Evolutionary conservation across 495 filamentous ascomycete genomes (phyloP), one percentile per base, ranked within the genome.

Genomic region (Barbatosphaeria neglecta): DNA sequence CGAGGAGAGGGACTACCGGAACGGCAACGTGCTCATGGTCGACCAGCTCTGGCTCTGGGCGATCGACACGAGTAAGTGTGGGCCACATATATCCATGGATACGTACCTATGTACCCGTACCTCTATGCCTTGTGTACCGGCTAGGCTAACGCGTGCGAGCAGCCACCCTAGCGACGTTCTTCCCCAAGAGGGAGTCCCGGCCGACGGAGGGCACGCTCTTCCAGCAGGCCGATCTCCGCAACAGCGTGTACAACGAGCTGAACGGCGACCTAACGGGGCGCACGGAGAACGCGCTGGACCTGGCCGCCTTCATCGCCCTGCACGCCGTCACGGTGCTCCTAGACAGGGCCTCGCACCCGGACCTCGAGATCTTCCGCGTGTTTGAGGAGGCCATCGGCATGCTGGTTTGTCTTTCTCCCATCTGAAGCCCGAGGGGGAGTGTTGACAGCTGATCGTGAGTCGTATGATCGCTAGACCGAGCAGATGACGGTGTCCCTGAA

Each of bases 31-130:
- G 15, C 63, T 84, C 11, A 83, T 84, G 80, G 79, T 85, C 7
- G 80, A 84, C 49, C 79, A 83, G 48, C 63, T 85, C 4, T 84
- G 81, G 81, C 57, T 83, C 1, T 85, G 78, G 78, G 74, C 80
- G 13, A 71, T 82, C 6, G 72, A 82, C 46, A 66, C 67, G 20
- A 77, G 75, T 67, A 59, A 61, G 65, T 48, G 27, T 4, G n/a
- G n/a, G n/a, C n/a, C n/a, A n/a, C n/a, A n/a, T n/a, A n/a, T n/a
- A n/a, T n/a, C n/a, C n/a, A n/a, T n/a, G n/a, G n/a, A n/a, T n/a
- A n/a, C n/a, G n/a, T n/a, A n/a, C n/a, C n/a, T n/a, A n/a, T n/a
- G n/a, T n/a, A n/a, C n/a, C n/a, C n/a, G n/a, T n/a, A n/a, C n/a
- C 22, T 28, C 20, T 20, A 15, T 3, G 20, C 15, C 28, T 15